Evolutionary conservation across 768 basidiomycete genomes (phyloP), one percentile per base, ranked within the genome.

Genomic region (Leccinellum luteum): DNA sequence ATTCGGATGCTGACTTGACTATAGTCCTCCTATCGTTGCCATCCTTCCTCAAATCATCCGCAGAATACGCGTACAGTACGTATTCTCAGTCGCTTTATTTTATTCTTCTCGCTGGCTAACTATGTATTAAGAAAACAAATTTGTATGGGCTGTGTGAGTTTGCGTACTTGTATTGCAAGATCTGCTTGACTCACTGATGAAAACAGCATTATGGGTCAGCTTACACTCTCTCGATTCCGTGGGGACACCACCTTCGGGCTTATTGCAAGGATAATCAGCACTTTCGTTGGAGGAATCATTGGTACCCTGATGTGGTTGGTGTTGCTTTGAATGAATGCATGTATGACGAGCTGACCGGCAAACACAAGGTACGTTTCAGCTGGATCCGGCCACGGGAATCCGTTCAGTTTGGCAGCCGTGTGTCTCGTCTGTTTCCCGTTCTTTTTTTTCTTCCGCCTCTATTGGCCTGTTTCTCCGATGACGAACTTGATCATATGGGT

Each of bases 221-320:
- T 90, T 6, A 87, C 87, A 0, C 69, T 89, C 0, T 75, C 85
- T 9, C 81, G 89, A 17, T 91, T 89, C 65, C 79, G 86, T 45
- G 90, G 89, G 1, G 90, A 92, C 52, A 92, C 89, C 0, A 79
- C 82, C 0, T 87, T 87, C 57, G 86, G 81, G 2, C 76, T 89
- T 14, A 72, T 84, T 4, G 76, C 82, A 1, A 80, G 90, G 55
- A 78, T 89, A 23, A 35, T 79, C 5, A 82, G 82, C 49, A 91
- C 90, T 1, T 86, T 90, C 57, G 69, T 79, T 25, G 90, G 90
- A 7, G 83, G 84, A 6, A 47, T 86, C 6, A 67, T 83, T 1
- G 90, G 90, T 1, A 78, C 83, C 61, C 73, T 78, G 4, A 79
- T 91, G 70, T 91, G 90, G 90, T 87, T 64, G 21, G 81, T 71